phyloP scores from a whole-genome alignment of 2,329 filamentous ascomycete species.

The Colletotrichum theobromicola region DNA sequence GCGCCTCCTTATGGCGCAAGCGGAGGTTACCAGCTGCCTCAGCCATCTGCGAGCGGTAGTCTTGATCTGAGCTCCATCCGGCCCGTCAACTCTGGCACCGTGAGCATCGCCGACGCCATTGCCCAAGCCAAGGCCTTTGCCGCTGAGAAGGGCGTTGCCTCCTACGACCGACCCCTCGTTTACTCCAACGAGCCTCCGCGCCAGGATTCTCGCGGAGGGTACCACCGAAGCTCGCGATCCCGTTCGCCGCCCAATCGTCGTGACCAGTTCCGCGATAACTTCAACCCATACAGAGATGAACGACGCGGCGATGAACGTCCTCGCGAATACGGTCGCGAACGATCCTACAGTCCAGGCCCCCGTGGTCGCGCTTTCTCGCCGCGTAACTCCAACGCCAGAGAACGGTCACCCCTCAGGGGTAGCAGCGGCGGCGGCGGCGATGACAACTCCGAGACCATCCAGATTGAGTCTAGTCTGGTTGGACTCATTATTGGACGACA shows the following conservation, averaged over 20 bases:
- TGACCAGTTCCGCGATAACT: conserved; percentile 75
- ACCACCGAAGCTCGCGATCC: conserved; percentile 68
- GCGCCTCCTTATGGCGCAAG: conserved; percentile 40
- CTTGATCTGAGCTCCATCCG: conserved; percentile 82
- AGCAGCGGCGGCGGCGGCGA: conserved; percentile 45
- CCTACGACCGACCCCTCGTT: conserved; percentile 62
- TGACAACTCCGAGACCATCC: conserved; percentile 81
- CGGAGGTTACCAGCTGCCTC: conserved; percentile 58
- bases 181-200: conserved; percentile 43
- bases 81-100: conserved; percentile 79
- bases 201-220: conserved; percentile 51
- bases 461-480: conserved; percentile 85
- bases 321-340: conserved; percentile 66
- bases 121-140: conserved; percentile 85
- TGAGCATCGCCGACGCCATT: conserved; percentile 84
- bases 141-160: conserved; percentile 74
- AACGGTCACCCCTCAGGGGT: conserved; percentile 63
- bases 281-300: conserved; percentile 87
- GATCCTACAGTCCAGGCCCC: conserved; percentile 73
- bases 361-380: conserved; percentile 68
- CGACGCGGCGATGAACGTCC: conserved; percentile 69
- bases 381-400: conserved; percentile 55
- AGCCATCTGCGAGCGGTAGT: conserved; percentile 75
- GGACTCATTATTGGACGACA: conserved; percentile 90
- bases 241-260: conserved; percentile 73